Base-by-base conservation (phyloP, 75 land plant genomes). In the Cryptomeria japonica region DNA sequence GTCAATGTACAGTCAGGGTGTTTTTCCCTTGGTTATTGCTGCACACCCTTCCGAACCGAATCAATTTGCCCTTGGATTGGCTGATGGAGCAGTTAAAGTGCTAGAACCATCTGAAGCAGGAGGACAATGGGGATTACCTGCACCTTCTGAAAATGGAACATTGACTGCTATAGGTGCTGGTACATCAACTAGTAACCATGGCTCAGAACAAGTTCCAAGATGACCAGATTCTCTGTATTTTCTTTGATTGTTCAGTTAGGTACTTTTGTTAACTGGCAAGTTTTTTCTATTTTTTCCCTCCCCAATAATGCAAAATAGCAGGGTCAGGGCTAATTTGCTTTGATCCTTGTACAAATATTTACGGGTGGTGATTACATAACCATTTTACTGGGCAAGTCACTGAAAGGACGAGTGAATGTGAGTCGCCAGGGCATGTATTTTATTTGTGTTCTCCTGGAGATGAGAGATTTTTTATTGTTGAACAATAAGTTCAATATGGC, bases 31-130 rank as follows among this genome's bases (percentile, higher is more conserved):
- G 86, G 88, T 86, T 10, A 42, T 87, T 18, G 87, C 88, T 42
- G 88, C 88, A 34, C 88, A 87, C 38, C 88, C 88, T 44, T n/a
- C 14, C 31, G 88, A 87, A 49, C 51, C 28, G 9, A 77, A 87
- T 86, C 88, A 87, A 53, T 87, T 87, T 79, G 88, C 88, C 18
- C 44, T 87, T 87, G 88, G 88, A 34, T 87, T 87, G 55, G 28
- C 85, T 86, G 88, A 87, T 46, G 88, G 88, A 85, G 61, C 51
- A 87, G 88, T 87, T 32, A 88, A 86, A 86, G 88, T 87, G 34
- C 41, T 87, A 37, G 88, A 87, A 25, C 88, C 88, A 34, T 86
- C 39, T 16, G 88, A 87, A 28, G 41, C 88, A 11, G 88, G 86
- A 41, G 88, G 88, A 47, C 86, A 87, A 37, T 87, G 88, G 88